phyloP scores from a whole-genome alignment of 306 rosid genomes.

The Ormosia semicastrata region DNA sequence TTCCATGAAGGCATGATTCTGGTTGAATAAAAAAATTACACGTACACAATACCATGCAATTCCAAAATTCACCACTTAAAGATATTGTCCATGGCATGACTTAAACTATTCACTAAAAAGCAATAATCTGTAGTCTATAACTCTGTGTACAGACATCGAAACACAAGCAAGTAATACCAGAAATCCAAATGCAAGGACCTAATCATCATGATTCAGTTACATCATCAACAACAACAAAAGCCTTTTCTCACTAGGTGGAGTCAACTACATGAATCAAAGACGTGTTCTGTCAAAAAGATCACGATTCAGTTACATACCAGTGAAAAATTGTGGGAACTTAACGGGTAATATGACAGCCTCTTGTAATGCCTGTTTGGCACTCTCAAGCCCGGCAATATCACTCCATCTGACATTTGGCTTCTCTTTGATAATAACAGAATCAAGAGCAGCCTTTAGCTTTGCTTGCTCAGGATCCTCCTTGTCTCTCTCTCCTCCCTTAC shows the following conservation, averaged over 20 bases:
- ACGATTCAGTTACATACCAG: conserved; percentile 38
- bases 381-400: conserved; percentile 78
- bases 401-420: conserved; percentile 81
- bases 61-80: background rate
- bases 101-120: background rate
- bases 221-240: too few species aligned
- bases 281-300: too few species aligned
- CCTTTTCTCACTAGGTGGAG: too few species aligned
- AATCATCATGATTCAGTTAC: background rate
- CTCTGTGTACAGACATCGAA: background rate
- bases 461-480: conserved; percentile 80
- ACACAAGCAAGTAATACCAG: background rate
- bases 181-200: background rate
- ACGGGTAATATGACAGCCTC: conserved; percentile 82
- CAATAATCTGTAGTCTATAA: too few species aligned
- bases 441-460: conserved; percentile 64
- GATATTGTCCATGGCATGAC: background rate
- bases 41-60: background rate
- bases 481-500: conserved; percentile 44
- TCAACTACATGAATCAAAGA: too few species aligned
- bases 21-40: background rate
- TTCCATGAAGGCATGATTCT: background rate
- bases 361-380: conserved; percentile 77
- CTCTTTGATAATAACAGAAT: conserved; percentile 77
- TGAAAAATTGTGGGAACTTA: conserved; percentile 78